Conservation (phyloP, 2,329 filamentous ascomycete genomes). For the Ramularia collo-cygni region DNA sequence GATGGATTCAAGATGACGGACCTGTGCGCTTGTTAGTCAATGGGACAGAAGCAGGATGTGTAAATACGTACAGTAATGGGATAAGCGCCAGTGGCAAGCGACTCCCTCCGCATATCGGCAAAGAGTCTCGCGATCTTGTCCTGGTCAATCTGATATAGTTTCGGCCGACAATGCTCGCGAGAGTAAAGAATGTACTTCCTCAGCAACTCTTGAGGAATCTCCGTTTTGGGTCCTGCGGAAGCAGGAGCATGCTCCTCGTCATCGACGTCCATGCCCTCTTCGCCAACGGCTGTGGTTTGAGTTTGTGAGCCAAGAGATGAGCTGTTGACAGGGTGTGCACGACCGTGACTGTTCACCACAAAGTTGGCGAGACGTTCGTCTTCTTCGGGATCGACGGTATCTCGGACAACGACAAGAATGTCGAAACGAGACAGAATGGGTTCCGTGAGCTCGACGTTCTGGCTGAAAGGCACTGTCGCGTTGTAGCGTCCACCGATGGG, state of each 20-base stretch:
- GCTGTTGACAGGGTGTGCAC: conserved; percentile 64
- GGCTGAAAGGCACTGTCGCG: conserved; percentile 86
- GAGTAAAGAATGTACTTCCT: conserved; percentile 97
- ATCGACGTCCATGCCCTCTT: conserved; percentile 56
- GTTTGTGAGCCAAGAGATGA: conserved; percentile 27
- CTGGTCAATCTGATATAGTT: conserved; percentile 95
- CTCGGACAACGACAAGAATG: conserved; percentile 89
- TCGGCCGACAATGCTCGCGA: conserved; percentile 78
- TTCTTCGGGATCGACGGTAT: conserved; percentile 85
- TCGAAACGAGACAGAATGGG: conserved; percentile 98
- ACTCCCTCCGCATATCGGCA: conserved; percentile 91
- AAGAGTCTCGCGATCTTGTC: conserved; percentile 94
- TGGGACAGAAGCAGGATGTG: neutral
- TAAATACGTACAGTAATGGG: conserved; percentile 77
- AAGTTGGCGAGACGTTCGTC: conserved; percentile 92
- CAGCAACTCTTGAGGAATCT: conserved; percentile 84
- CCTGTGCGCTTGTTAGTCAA: conserved; percentile 45
- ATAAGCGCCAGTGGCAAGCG: conserved; percentile 87
- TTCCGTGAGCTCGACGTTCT: conserved; percentile 95
- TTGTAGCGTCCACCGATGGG: conserved; percentile 96
- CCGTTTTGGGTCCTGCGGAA: conserved; percentile 50
- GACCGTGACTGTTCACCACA: conserved; percentile 87
- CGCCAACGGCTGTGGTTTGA: conserved; percentile 37
- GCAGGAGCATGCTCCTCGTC: conserved; percentile 35
- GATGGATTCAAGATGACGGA: conserved; percentile 95